Conservation (phyloP, 257 asterid species). For the Eustoma russellianum region DNA sequence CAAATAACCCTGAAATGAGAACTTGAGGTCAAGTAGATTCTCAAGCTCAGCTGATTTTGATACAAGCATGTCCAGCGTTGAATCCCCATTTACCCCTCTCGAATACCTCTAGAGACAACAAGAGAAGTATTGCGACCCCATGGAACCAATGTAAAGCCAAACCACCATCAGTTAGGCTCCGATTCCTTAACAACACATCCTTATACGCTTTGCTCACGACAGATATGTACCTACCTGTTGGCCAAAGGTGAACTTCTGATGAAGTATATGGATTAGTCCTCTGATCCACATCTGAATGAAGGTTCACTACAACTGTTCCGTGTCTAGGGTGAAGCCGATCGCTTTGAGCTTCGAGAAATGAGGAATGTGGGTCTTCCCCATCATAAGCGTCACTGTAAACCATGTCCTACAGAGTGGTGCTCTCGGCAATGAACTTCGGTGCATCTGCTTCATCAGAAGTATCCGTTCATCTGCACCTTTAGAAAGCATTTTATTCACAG, state of each 20-base stretch:
- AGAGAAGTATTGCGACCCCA: slow-evolving; percentile 74
- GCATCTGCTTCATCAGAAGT: slow-evolving; percentile 52
- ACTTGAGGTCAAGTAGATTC: slow-evolving; percentile 43
- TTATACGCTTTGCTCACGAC: slow-evolving; percentile 41
- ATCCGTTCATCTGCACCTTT: slow-evolving; percentile 74
- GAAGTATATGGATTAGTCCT: slow-evolving; percentile 13
- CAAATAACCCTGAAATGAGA: slow-evolving; percentile 59
- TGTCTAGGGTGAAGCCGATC: slow-evolving; percentile 60
- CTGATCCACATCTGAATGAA: slow-evolving; percentile 51
- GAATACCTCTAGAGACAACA: slow-evolving; percentile 57
- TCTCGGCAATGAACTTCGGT: slow-evolving; percentile 53
- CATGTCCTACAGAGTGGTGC: slow-evolving; percentile 47
- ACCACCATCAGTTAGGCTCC: slow-evolving; percentile 16
- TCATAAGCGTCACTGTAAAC: slow-evolving; percentile 81
- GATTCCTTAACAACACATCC: slow-evolving; percentile 34
- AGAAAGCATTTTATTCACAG: slow-evolving; percentile 45
- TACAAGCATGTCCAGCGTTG: slow-evolving; percentile 32
- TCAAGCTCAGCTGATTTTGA: slow-evolving; percentile 46
- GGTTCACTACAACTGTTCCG: slow-evolving; percentile 80
- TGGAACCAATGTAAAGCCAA: slow-evolving; percentile 53
- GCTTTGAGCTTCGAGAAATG: slow-evolving; percentile 47
- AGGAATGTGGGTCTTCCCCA: slow-evolving; percentile 52
- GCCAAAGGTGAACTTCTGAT: neutral
- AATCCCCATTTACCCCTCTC: slow-evolving; percentile 16
- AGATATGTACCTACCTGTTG: slow-evolving; percentile 36